phyloP scores from a whole-genome alignment of 2,329 filamentous ascomycete genomes.

The Fusarium bulbicola region DNA sequence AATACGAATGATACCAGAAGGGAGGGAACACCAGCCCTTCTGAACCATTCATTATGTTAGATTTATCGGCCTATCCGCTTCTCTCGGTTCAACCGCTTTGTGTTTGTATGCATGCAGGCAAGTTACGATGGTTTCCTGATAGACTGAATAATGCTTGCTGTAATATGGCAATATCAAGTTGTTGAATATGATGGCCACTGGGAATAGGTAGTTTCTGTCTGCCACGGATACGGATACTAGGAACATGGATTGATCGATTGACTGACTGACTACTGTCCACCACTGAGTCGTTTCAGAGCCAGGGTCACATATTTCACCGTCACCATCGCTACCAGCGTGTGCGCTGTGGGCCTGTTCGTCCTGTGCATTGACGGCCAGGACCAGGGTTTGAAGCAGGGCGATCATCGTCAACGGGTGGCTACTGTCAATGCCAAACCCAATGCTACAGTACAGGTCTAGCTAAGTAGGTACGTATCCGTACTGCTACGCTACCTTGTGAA shows the following conservation, averaged over 20 bases:
- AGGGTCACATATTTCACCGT: slow-evolving; percentile 37
- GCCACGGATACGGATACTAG: not conserved
- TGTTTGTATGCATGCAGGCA: not conserved
- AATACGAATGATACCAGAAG: not conserved
- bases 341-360: slow-evolving; percentile 20
- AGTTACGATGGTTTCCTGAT: not conserved
- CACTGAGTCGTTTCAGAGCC: slow-evolving; percentile 22
- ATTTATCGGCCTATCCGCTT: not conserved
- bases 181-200: not conserved
- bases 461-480: not conserved
- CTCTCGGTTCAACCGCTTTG: not conserved
- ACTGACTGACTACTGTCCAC: not conserved
- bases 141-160: not conserved
- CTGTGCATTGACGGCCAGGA: slow-evolving; percentile 31
- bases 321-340: slow-evolving; percentile 33
- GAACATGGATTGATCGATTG: not conserved
- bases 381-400: slow-evolving; percentile 39
- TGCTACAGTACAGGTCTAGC: not conserved
- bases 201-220: not conserved
- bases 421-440: not conserved
- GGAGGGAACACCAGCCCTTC: not conserved
- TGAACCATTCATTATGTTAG: not conserved
- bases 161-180: not conserved
- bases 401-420: slow-evolving; percentile 45
- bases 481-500: slow-evolving; percentile 9